phyloP scores from a whole-genome alignment of 2,329 filamentous ascomycete species.

The Nemania diffusa region DNA sequence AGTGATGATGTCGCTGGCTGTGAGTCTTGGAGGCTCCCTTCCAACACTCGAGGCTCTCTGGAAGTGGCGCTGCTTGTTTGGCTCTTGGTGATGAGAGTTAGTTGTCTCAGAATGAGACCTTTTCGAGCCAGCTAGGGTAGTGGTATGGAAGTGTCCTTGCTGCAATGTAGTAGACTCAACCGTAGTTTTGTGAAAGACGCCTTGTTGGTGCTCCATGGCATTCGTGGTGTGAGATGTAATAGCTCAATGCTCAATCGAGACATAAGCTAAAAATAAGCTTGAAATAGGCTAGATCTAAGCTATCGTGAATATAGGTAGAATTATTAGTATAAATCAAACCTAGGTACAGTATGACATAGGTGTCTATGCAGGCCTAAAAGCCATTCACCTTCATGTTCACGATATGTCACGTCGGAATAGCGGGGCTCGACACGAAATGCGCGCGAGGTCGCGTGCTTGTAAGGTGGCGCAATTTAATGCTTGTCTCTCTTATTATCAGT shows the following conservation, averaged over 20 bases:
- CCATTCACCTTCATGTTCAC: neutral
- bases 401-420: neutral
- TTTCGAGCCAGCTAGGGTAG: slow-evolving; percentile 61
- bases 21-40: slow-evolving; percentile 44
- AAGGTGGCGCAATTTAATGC: neutral
- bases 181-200: slow-evolving; percentile 62
- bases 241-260: neutral
- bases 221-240: neutral
- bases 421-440: slow-evolving; percentile 29
- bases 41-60: slow-evolving; percentile 38
- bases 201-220: slow-evolving; percentile 43
- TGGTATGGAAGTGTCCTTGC: slow-evolving; percentile 53
- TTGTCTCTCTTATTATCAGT: no score
- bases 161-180: slow-evolving; percentile 58
- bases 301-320: neutral
- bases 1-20: slow-evolving; percentile 60
- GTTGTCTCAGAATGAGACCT: slow-evolving; percentile 48
- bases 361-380: neutral
- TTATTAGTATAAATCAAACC: neutral
- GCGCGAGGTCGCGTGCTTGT: slow-evolving; percentile 36
- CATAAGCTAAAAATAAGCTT: neutral
- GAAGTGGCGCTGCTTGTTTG: slow-evolving; percentile 45
- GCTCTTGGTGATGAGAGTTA: slow-evolving; percentile 30
- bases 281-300: neutral
- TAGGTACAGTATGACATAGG: neutral